Base-by-base conservation (phyloP, 2,329 filamentous ascomycete genomes). In the Epichloe amarillans region DNA sequence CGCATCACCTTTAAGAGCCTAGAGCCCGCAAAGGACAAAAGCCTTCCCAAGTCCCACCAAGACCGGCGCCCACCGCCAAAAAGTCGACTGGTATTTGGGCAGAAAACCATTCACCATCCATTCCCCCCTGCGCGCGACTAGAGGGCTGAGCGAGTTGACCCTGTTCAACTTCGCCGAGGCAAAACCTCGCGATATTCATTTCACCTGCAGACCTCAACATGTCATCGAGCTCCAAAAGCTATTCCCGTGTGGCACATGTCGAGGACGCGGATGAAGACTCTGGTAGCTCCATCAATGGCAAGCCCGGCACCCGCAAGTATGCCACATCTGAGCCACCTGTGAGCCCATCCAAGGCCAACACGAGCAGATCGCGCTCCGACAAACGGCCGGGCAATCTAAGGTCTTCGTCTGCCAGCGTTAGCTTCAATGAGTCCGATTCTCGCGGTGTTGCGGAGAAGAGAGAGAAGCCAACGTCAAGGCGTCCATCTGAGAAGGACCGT, bases 201-300 rank as follows among this genome's bases (percentile, higher is more conserved):
- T 42, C 37, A 17, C 14, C 41, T 36, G 41, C 46, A 33, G 19
- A 54, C 46, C 54, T 56, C 62, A 65, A 60, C 61, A 78, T 78
- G 74, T 66, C 72, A 51, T 49, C 46, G 38, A 60, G 60, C 58
- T 56, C 55, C 58, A 61, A 64, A 56, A 57, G 53, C 47, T 56
- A 53, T 53, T 58, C 62, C 45, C 56, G 65, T 57, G 64, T 72
- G 50, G 69, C 70, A 52, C 71, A 71, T 60, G 67, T 76, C 52
- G 71, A 79, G 61, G 76, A 78, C 37, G 55, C 53, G 51, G 72
- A 66, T 45, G 73, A 77, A 57, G 74, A 77, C 47, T 64, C 67
- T 12, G 73, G 69, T 40, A 71, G 71, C 50, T 62, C 67, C 37
- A 61, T 69, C 40, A 64, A 64, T 55, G 69, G 68, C 43, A 67